Evolutionary conservation across 2,329 filamentous ascomycete species (phyloP), one percentile per base, ranked within the genome.

Genomic region (Pestalotiopsis sp.): DNA sequence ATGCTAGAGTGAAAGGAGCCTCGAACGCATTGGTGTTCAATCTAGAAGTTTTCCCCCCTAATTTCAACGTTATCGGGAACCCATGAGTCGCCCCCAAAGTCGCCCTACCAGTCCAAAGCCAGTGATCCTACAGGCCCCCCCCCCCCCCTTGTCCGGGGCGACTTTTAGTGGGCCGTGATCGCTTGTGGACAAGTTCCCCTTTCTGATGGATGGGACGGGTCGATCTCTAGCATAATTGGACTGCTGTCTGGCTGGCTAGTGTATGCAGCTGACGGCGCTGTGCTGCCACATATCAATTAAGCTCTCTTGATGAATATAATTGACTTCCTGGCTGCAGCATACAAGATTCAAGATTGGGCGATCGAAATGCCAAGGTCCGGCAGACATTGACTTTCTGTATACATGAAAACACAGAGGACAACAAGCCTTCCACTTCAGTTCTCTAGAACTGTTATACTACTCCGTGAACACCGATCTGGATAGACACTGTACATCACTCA

Each of bases 21-120:
- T 58, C 45, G 17, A 36, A 52, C n/a, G 67, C 31, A 67, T 57
- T 36, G 31, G 60, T 66, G 67, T 64, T 49, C 67, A 73, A 73
- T 72, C 69, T 73, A 56, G 69, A 72, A 73, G 69, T 73, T 72
- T 73, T 74, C 72, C 72, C 45, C 70, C 69, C 68, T 45, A 67
- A 68, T 73, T 71, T 71, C 61, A 52, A 38, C 52, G 58, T 62
- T 52, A 36, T 65, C 62, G 52, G 27, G 38, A 49, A 13, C 23
- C 13, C 23, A 25, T 68, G 41, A 63, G 56, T 66, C 17, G 39
- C 62, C 59, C 31, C 36, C 23, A 59, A 52, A 11, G 20, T 52
- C 20, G 14, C 14, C 14, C 14, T 17, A 17, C 14, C 14, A 52
- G 45, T 17, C 45, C 45, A 52, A 36, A 36, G 31, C 31, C 31